A percentile compares a stretch with the other conserved stretches of the same genome.
Evolutionary conservation across 148 eudicot genomes (phyloP).

Genomic region (Pouteria glomerata): DNA sequence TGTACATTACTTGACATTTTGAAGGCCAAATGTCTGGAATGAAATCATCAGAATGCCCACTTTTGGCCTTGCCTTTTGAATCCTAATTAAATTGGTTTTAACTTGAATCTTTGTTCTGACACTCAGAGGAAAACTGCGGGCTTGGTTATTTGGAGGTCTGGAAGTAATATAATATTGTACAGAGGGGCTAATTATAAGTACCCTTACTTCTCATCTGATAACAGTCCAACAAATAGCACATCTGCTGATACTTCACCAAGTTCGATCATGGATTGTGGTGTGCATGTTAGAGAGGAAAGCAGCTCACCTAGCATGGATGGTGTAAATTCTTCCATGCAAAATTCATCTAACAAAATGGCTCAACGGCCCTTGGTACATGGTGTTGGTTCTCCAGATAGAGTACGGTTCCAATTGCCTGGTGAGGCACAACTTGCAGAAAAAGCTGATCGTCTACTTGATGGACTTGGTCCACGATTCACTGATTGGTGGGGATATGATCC

Average conservation of each 20-base stretch:
- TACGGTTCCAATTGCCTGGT: conserved; percentile 78
- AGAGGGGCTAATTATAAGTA: conserved; percentile 80
- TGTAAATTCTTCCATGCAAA: conserved; percentile 22
- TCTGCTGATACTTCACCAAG: conserved; percentile 29
- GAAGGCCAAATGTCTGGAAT: background rate
- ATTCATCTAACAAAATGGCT: conserved; percentile 15
- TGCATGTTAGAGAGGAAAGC: conserved; percentile 21
- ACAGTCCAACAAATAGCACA: conserved; percentile 24
- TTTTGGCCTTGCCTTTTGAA: background rate
- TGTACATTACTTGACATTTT: background rate
- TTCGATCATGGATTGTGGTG: conserved; percentile 21
- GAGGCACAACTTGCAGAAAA: conserved; percentile 80
- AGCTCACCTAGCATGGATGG: conserved; percentile 22
- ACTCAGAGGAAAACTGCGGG: conserved; percentile 95
- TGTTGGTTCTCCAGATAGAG: conserved; percentile 69
- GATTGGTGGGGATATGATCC: conserved; percentile 99
- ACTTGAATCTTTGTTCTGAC: conserved; percentile 9
- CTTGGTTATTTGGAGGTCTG: conserved; percentile 92
- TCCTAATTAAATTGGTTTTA: background rate
- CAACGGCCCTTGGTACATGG: conserved; percentile 70
- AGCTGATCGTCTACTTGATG: conserved; percentile 73
- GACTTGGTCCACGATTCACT: conserved; percentile 88
- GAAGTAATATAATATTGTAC: conserved; percentile 76
- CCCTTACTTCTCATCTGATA: conserved; percentile 63
- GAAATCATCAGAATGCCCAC: background rate